Base-by-base conservation (phyloP, 1,284 basidiomycete genomes). In the Flammula alnicola region DNA sequence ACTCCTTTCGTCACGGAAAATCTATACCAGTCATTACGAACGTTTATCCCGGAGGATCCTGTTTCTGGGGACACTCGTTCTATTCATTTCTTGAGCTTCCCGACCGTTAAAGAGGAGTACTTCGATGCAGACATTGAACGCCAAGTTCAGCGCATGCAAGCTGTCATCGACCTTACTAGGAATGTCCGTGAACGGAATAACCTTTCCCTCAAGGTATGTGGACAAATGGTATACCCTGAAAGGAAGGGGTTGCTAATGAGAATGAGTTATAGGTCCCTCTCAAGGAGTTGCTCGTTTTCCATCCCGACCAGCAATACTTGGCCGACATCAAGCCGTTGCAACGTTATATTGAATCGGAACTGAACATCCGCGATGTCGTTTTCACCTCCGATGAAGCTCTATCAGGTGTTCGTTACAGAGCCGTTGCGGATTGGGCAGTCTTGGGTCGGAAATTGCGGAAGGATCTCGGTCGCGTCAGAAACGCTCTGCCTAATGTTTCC, bases 1-100 rank as follows among this genome's bases (percentile, higher is more conserved):
- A 98, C 95, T 4, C 97, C 97, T 0, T 99, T 98, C 84, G 77
- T 98, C 64, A 96, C 94, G 3, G 97, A 99, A 73, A 98, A 91
- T 72, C 79, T 99, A 57, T 99, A 98, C 72, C 97, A 99, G 68
- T 85, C 91, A 35, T 79, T 99, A 36, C 83, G 88, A 44, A 78
- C 79, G 11, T 98, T 88, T 72, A 90, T 98, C 58, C 92, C 93
- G 0, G 80, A 84, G 45, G 79, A 89, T 56, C 79, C 86, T 22
- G 74, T 75, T 23, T 79, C 82, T 27, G 80, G 80, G 5, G 96
- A 99, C 66, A 80, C 86, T 12, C 88, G 97, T 52, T 98, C 96
- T 7, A 78, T 99, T 52, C 97, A 99, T 75, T 99, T 99, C 80
- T 70, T 99, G 53, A 81, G 85, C 41, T 98, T 98, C 87, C 97